A percentile compares a stretch with the other conserved stretches of the same genome.
Conservation (phyloP, 2,329 filamentous ascomycete species). For the Exutisphaerella laricina region DNA sequence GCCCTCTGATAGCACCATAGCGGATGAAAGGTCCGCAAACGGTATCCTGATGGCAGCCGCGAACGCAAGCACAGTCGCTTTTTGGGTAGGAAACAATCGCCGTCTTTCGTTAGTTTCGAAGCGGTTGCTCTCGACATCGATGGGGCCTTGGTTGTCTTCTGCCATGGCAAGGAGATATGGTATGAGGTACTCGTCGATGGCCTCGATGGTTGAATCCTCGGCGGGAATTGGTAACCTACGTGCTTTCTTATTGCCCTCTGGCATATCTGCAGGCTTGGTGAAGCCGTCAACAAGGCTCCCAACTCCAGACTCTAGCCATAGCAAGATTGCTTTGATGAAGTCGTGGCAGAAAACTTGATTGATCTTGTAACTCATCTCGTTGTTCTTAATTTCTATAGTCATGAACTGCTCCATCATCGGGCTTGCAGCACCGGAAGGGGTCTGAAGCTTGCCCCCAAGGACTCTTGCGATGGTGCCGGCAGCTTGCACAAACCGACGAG, state of each 20-base stretch:
- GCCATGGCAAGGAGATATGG: slow-evolving; percentile 55
- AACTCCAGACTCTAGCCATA: slow-evolving; percentile 58
- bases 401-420: slow-evolving; percentile 24
- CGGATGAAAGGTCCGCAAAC: slow-evolving; percentile 46
- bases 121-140: slow-evolving; percentile 53
- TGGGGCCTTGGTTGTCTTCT: slow-evolving; percentile 44
- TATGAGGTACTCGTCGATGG: slow-evolving; percentile 53
- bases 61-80: slow-evolving; percentile 53
- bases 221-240: slow-evolving; percentile 46
- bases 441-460: slow-evolving; percentile 50
- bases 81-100: slow-evolving; percentile 49
- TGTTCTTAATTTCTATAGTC: slow-evolving; percentile 35
- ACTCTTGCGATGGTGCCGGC: slow-evolving; percentile 53
- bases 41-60: slow-evolving; percentile 48
- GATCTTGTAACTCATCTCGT: slow-evolving; percentile 33
- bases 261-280: slow-evolving; percentile 40
- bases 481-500: slow-evolving; percentile 58
- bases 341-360: slow-evolving; percentile 57
- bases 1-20: slow-evolving; percentile 24
- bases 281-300: slow-evolving; percentile 53
- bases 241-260: slow-evolving; percentile 32
- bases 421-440: slow-evolving; percentile 20
- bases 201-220: slow-evolving; percentile 45
- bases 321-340: slow-evolving; percentile 57
- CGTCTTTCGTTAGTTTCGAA: slow-evolving; percentile 54